Percentiles rank a stretch among this genome's conserved stretches.
Conservation (phyloP, 768 basidiomycete genomes). For the Leccinum sublutescens region DNA sequence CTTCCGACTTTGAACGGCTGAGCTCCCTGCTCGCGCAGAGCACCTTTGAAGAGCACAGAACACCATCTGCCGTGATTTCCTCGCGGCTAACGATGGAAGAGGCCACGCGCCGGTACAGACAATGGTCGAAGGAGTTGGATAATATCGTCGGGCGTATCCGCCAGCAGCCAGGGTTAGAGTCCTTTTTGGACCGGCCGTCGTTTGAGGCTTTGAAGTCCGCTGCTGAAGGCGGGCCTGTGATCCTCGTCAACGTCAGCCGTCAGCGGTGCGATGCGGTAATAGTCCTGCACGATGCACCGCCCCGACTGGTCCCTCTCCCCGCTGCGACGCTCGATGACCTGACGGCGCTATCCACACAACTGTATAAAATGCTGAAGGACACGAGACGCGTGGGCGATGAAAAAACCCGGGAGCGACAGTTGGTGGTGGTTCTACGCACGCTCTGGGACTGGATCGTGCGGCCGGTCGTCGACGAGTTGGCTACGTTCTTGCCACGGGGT, state of each 20-base stretch:
- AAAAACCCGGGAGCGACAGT: conserved; percentile 19
- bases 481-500: conserved; percentile 16
- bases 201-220: conserved; percentile 17
- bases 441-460: conserved; percentile 28
- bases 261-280: conserved; percentile 41
- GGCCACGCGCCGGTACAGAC: conserved; percentile 15
- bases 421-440: conserved; percentile 13
- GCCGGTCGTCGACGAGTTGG: conserved; percentile 20
- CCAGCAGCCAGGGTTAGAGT: conserved; percentile 25
- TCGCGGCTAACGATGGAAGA: conserved; percentile 15
- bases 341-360: neutral
- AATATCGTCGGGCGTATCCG: conserved; percentile 23
- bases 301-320: conserved; percentile 21
- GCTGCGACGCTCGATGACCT: conserved; percentile 13
- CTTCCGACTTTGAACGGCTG: conserved; percentile 26
- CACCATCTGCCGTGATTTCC: neutral
- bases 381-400: conserved; percentile 16
- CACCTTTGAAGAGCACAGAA: neutral
- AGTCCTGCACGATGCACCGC: conserved; percentile 21
- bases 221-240: conserved; percentile 33
- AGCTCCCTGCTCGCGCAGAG: conserved; percentile 13
- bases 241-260: conserved; percentile 35
- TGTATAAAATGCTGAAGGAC: neutral
- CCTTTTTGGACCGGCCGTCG: conserved; percentile 29
- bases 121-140: conserved; percentile 19